Conservation (phyloP, 345 rosid species). For the Heritiera littoralis region DNA sequence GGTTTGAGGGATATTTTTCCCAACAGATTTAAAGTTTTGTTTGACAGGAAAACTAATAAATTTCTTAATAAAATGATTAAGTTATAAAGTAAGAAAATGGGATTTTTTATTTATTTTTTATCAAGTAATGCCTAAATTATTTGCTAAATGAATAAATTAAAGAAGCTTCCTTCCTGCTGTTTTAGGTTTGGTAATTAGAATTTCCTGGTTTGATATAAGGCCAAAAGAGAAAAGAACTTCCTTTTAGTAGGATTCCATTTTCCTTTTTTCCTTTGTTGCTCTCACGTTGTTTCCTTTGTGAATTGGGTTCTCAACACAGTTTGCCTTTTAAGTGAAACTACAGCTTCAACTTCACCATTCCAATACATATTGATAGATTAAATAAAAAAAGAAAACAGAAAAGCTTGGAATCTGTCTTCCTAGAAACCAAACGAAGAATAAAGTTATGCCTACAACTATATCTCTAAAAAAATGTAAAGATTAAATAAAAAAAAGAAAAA, state of each 20-base stretch:
- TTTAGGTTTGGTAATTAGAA: background rate
- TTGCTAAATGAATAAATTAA: background rate
- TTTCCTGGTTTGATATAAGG: background rate
- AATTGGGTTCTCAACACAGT: background rate
- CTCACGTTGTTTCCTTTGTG: conserved; percentile 4
- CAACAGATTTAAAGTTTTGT: too few relatives aligned
- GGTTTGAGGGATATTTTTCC: too few relatives aligned
- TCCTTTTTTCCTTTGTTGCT: background rate
- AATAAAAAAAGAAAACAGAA: background rate
- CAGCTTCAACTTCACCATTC: background rate
- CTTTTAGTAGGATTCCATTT: background rate
- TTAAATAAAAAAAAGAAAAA: background rate
- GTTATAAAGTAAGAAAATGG: too few relatives aligned
- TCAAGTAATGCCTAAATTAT: background rate
- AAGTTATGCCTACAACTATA: background rate
- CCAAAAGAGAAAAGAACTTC: background rate
- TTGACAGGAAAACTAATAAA: too few relatives aligned
- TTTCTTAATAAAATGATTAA: too few relatives aligned
- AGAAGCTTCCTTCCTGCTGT: background rate
- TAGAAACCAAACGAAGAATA: background rate
- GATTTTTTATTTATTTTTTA: too few relatives aligned
- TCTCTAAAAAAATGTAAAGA: background rate
- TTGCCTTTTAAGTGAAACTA: background rate
- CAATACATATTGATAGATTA: background rate
- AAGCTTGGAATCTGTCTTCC: background rate